Evolutionary conservation across 768 basidiomycete genomes (phyloP), one percentile per base, ranked within the genome.

Genomic region (Termitomyces sp.): DNA sequence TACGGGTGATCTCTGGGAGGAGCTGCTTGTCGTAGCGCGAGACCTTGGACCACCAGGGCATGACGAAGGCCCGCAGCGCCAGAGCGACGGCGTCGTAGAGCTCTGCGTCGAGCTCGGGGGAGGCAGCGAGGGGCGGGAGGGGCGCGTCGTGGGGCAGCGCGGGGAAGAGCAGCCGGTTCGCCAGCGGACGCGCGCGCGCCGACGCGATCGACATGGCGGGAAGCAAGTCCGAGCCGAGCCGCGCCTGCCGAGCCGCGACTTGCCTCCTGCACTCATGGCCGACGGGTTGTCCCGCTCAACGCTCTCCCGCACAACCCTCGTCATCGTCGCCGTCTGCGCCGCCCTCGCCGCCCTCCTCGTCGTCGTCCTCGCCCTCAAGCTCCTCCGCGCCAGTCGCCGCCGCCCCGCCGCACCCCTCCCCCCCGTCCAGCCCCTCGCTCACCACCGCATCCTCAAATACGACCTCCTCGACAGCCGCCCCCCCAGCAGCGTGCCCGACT

Each of bases 21-120:
- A 95, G 82, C 58, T 92, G 88, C 68, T 85, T 91, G 82, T 94
- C 92, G 63, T 91, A 91, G 61, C 90, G 83, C 1, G 92, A 84
- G 57, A 94, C 81, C 68, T 86, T 91, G 36, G 89, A 80, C 90
- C 92, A 95, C 93, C 92, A 95, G 1, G 90, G 88, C 51, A 86
- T 84, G 40, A 95, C 84, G 67, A 81, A 90, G 7, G 91, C 91
- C 38, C 92, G 83, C 24, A 95, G 80, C 11, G 87, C 82, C 60
- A 94, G 87, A 0, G 93, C 92, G 36, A 93, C 78, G 60, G 93
- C 79, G 73, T 94, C 89, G 68, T 94, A 93, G 5, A 90, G 73
- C 69, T 90, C 89, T 6, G 81, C 78, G 59, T 83, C 80, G 61
- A 94, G 82, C 52, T 90, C 86, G 24, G 79, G 78, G 0, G 80